A percentile compares a stretch with the other conserved stretches of the same genome.
These are phyloP conservation scores for Blastobotrys muscicola DNA, from an alignment of 805 yeast species.

Conservation along the genomic window DNA sequence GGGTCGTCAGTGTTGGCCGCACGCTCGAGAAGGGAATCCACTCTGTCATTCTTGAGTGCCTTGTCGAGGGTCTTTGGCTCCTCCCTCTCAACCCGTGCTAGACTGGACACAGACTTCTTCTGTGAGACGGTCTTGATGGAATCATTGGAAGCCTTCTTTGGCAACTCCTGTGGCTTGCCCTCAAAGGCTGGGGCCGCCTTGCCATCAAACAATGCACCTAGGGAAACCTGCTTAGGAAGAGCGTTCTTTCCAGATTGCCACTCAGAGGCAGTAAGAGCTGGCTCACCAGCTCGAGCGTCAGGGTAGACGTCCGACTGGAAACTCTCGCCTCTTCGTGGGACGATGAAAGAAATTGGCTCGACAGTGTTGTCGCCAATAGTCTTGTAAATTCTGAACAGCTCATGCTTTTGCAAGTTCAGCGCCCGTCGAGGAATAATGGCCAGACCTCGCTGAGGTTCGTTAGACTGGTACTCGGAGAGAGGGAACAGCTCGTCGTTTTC, in stretches of 20 bases:
- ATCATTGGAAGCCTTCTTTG: conserved; percentile 12
- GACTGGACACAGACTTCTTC: background rate
- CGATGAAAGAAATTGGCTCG: conserved; percentile 87
- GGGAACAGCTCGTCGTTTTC: conserved; percentile 75
- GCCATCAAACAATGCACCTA: conserved; percentile 78
- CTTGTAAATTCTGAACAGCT: conserved; percentile 72
- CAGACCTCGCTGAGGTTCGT: conserved; percentile 93
- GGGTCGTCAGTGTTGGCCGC: no score
- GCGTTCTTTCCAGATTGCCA: conserved; percentile 71
- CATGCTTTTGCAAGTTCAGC: conserved; percentile 74
- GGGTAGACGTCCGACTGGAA: conserved; percentile 93
- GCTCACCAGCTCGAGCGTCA: conserved; percentile 70
- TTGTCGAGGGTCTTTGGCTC: no score
- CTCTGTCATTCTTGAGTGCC: no score
- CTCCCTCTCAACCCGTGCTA: no score
- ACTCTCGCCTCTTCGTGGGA: conserved; percentile 88
- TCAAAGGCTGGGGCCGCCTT: conserved; percentile 34
- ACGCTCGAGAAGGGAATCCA: no score
- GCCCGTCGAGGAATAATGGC: conserved; percentile 79
- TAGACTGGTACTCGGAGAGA: conserved; percentile 80
- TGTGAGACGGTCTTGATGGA: background rate
- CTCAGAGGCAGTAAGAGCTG: conserved; percentile 72
- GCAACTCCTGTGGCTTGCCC: conserved; percentile 17
- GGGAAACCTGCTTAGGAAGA: conserved; percentile 66
- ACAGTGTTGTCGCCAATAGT: conserved; percentile 75